phyloP scores from a whole-genome alignment of 768 basidiomycete species.

The Pleurotus salmoneostramineus region DNA sequence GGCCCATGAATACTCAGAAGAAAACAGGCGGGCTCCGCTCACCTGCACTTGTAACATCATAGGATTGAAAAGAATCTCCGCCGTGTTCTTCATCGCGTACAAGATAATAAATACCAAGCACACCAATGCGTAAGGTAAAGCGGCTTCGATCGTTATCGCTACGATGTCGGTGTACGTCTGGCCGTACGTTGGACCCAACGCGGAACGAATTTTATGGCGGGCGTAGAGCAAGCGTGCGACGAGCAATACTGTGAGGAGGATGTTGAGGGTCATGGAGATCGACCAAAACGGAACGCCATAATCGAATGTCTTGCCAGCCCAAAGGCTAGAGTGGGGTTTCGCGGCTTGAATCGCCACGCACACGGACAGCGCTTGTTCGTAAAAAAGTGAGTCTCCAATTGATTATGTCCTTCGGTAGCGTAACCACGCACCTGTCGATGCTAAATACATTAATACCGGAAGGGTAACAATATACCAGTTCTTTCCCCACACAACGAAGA shows the following conservation, averaged over 20 bases:
- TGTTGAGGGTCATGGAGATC: constrained; percentile 14
- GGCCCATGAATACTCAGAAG: neutral
- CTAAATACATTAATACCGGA: neutral
- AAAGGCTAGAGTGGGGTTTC: constrained; percentile 5
- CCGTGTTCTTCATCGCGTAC: constrained; percentile 5
- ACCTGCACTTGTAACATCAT: constrained; percentile 15
- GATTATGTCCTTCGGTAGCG: neutral
- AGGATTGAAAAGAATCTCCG: constrained; percentile 13
- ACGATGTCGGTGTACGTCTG: constrained; percentile 13
- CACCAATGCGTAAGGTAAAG: constrained; percentile 13
- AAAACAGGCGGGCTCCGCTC: neutral
- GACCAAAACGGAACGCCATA: constrained; percentile 14
- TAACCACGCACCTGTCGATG: neutral
- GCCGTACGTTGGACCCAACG: constrained; percentile 13
- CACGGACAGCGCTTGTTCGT: constrained; percentile 11
- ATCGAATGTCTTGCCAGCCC: constrained; percentile 9
- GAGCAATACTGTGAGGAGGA: constrained; percentile 14
- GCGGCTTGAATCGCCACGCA: constrained; percentile 15
- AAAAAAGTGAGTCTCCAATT: neutral
- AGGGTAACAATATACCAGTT: neutral
- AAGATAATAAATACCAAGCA: constrained; percentile 16
- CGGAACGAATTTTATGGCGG: constrained; percentile 10
- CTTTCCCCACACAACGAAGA: neutral
- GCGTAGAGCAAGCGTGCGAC: constrained; percentile 13
- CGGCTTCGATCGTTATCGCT: constrained; percentile 15